phyloP scores from a whole-genome alignment of 495 filamentous ascomycete species.

The Trichocladium uniseriatum region DNA sequence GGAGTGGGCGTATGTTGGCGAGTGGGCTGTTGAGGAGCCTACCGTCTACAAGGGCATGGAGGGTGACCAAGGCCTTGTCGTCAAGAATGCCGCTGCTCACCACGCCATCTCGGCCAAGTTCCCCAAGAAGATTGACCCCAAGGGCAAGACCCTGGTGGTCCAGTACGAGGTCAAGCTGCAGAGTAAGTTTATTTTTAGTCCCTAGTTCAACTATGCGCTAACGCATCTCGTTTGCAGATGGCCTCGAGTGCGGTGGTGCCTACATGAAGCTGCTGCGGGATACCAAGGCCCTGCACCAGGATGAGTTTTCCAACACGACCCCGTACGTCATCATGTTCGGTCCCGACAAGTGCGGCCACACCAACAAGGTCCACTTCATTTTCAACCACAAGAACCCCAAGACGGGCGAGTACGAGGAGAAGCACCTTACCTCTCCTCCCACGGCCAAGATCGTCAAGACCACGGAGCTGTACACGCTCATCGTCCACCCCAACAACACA shows the following conservation, averaged over 20 bases:
- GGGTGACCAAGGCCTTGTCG: conserved; percentile 90
- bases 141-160: conserved; percentile 90
- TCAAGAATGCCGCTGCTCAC: conserved; percentile 94
- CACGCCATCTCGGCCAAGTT: conserved; percentile 99
- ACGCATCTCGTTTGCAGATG: conserved; percentile 45
- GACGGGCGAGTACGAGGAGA: conserved; percentile 99
- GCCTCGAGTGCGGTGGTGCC: conserved; percentile 95
- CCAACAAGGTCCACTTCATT: conserved; percentile 99
- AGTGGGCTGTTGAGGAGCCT: conserved; percentile 96
- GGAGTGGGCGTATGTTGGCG: conserved; percentile 96
- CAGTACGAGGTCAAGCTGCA: conserved; percentile 99
- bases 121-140: conserved; percentile 91
- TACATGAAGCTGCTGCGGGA: conserved; percentile 99
- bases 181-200: conserved; percentile 48
- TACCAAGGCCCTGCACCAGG: conserved; percentile 90
- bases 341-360: conserved; percentile 97
- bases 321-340: conserved; percentile 99
- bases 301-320: conserved; percentile 95
- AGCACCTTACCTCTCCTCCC: conserved; percentile 83
- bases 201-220: conserved; percentile 6
- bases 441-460: conserved; percentile 81
- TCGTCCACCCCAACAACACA: conserved; percentile 91
- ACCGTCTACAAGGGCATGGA: conserved; percentile 86
- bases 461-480: conserved; percentile 88
- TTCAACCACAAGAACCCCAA: conserved; percentile 99